A percentile compares a stretch with the other conserved stretches of the same genome.
These are phyloP conservation scores for Sporisorium exsertum DNA, from an alignment of 1,284 basidiomycete genomes.

Conservation along the genomic window DNA sequence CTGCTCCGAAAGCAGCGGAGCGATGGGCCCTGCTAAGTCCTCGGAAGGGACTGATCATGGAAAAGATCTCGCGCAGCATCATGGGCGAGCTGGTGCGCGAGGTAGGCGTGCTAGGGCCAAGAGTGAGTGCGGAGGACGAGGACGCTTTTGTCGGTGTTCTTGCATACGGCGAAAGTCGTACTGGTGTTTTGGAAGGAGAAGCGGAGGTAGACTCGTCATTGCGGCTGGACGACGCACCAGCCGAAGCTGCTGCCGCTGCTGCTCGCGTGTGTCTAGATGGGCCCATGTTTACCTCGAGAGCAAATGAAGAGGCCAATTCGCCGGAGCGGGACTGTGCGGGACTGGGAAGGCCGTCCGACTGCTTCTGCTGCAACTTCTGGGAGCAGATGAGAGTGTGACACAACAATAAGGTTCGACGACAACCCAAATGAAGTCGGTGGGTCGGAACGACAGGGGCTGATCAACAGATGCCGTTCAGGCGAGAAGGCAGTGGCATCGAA, in stretches of 20 bases:
- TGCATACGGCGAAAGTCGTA: conserved; percentile 36
- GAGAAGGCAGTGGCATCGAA: conserved; percentile 9
- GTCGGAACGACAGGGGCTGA: neutral
- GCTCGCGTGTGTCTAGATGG: conserved; percentile 39
- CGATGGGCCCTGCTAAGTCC: conserved; percentile 33
- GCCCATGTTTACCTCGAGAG: conserved; percentile 16
- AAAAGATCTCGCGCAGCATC: conserved; percentile 50
- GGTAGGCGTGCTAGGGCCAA: conserved; percentile 37
- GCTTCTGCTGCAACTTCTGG: neutral
- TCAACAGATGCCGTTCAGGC: conserved; percentile 15
- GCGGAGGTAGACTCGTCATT: conserved; percentile 15
- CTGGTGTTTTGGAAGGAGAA: conserved; percentile 33
- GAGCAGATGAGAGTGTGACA: conserved; percentile 9
- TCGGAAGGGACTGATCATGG: conserved; percentile 51
- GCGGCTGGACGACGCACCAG: conserved; percentile 17
- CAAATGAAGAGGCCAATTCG: neutral
- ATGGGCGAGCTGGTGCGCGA: conserved; percentile 43
- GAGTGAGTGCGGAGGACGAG: conserved; percentile 17
- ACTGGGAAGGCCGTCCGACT: neutral
- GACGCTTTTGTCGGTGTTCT: conserved; percentile 39
- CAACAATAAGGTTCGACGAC: conserved; percentile 12
- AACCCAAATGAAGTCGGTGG: conserved; percentile 31
- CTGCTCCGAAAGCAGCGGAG: conserved; percentile 47
- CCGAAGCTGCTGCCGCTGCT: conserved; percentile 13
- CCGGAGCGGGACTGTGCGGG: conserved; percentile 4